Evolutionary conservation across 306 rosid species (phyloP), one percentile per base, ranked within the genome.

Genomic region (Begonia loranthoides): DNA sequence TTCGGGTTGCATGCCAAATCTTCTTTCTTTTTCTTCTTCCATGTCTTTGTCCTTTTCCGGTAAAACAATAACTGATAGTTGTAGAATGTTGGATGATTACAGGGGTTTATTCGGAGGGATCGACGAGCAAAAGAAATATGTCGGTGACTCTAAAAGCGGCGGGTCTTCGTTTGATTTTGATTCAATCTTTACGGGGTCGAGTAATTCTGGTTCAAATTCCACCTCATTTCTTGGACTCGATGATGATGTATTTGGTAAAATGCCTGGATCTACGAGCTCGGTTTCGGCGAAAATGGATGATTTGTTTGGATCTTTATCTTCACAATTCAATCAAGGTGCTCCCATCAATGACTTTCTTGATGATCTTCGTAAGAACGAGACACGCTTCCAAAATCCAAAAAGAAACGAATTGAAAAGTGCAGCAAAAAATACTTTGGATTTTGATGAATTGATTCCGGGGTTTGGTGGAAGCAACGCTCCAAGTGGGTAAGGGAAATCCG

Each of bases 361-460:
- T 59, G 78, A 76, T 65, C 68, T 80, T 24, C 69, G 66, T 44
- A 77, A 81, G 45, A 52, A 70, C 3, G 60, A 53, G 52, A 17
- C 61, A 13, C 76, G 69, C 22, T 28, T 51, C 1, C 66, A 59
- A 53, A 56, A 17, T 56, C n/a, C 62, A 5, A 69, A 46, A 15
- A 41, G 49, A 9, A 70, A 57, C 40, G 45, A 38, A 49, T 57
- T 36, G 6, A 64, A 51, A 4, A 51, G 17, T 17, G 41, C 41
- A 12, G 58, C 54, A 49, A 38, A 49, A n/a, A 61, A 45, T 16
- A 41, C 58, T 10, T 59, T 58, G 21, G 65, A 21, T 67, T 74
- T 71, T 67, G 94, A 69, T 72, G 95, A 80, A 13, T 67, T 90
- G 73, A 70, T 86, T 55, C 72, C 84, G 22, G 95, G 95, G 12